Base-by-base conservation (phyloP, 1,284 basidiomycete genomes). In the Marasmius tenuissimus region DNA sequence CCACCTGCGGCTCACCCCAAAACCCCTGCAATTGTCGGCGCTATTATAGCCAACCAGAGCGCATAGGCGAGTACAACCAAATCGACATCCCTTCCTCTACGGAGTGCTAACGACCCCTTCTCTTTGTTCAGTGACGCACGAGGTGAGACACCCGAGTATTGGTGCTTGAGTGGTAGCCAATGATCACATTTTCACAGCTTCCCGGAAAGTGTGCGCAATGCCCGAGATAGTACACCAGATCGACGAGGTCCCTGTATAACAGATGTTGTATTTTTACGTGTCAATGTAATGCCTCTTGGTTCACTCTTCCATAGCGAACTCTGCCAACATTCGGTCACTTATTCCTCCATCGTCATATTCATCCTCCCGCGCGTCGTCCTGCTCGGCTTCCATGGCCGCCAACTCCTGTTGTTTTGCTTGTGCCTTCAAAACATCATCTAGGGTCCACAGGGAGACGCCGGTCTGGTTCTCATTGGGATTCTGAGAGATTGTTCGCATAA, bases 401-500 rank as follows among this genome's bases (percentile, higher is more conserved):
- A 84, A 74, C 52, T 81, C 87, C 67, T 81, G 85, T 69, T 94
- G 91, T 69, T 92, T 92, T 40, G 83, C 86, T 72, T 96, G 93
- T 33, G 90, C 89, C 70, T 85, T 87, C 69, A 92, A 82, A 39
- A 97, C 82, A 71, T 97, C 93, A 68, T 91, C 89, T 8, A 96
- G 73, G 39, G 94, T 96, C 97, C 97, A 99, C 49, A 98, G 79
- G 47, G 93, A 96, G 54, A 99, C 84, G 0, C 96, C 96, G 7
- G 96, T 97, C 78, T 96, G 90, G 66, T 95, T 95, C 74, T 97
- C 94, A 66, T 96, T 94, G 57, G 92, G 93, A 68, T 96, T 96
- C 76, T 99, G 97, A 9, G 96, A 98, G 73, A 99, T 99, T 42
- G 93, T 92, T 5, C 97, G 87, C 86, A 99, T 96, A 77, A 99